Base-by-base conservation (phyloP, 2,329 filamentous ascomycete genomes). In the Hypoxylon sp. region DNA sequence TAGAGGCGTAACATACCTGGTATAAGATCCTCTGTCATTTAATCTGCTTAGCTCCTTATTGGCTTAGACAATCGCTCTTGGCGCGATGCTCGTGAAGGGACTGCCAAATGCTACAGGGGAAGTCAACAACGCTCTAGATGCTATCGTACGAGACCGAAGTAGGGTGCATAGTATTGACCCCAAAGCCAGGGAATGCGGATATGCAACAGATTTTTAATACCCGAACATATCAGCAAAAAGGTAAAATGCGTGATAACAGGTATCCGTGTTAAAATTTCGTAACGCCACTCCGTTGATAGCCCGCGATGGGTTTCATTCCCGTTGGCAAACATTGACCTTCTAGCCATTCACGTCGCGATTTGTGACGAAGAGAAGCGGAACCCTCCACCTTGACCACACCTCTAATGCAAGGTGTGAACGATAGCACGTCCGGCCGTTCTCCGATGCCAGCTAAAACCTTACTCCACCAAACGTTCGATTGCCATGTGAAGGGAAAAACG, bases 381-480 rank as follows among this genome's bases (percentile, higher is more conserved):
- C 68, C 62, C 38, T 53, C 62, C 48, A 65, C 63, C 51, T 43
- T 48, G 23, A 49, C 60, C 30, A 25, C 55, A 60, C 50, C 43
- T 49, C 38, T 43, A 34, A 65, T 58, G 63, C 63, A 65, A 56
- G 57, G 63, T 61, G 51, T 61, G 51, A 55, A 55, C 28, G 45
- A 63, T 56, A 41, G 34, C 55, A 53, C 49, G 61, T 70, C 68
- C 68, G 68, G 68, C 65, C 61, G 41, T 45, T 41, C 65, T 70
- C 68, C 68, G 68, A 68, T 68, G 53, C 45, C 45, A 64, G 36
- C 25, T 43, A 59, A 52, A 67, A 62, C 38, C 38, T 49, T 57
- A 60, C 56, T 70, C 64, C 64, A 63, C 58, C 41, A 48, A 19
- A 60, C 14, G 45, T 67, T 62, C 53, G 57, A 23, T 57, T 65